Evolutionary conservation across 2,329 filamentous ascomycete species (phyloP).

Genomic region (Fusarium sp.): DNA sequence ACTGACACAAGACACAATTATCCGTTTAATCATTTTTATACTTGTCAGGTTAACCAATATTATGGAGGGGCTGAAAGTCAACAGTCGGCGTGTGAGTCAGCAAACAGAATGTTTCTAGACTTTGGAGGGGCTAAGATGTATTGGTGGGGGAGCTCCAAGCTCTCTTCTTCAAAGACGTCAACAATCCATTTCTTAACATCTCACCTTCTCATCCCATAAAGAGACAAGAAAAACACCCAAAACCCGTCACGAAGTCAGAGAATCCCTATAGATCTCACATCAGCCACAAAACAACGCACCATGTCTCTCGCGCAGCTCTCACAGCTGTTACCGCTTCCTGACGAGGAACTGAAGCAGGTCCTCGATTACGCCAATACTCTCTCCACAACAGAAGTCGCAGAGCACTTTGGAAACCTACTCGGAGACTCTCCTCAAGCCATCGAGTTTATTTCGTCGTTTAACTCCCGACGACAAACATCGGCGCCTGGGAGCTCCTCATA

Average conservation of each 20-base stretch:
- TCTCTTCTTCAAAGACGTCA: constrained; percentile 35
- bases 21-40: background rate
- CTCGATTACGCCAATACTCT: constrained; percentile 84
- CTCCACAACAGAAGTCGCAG: constrained; percentile 79
- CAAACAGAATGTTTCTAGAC: background rate
- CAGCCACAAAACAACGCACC: background rate
- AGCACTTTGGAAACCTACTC: constrained; percentile 88
- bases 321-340: constrained; percentile 83
- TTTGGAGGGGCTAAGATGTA: constrained; percentile 29
- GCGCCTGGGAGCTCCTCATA: constrained; percentile 32
- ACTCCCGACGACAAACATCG: constrained; percentile 68
- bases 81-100: constrained; percentile 38
- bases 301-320: constrained; percentile 77
- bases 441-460: constrained; percentile 85
- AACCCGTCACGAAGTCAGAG: background rate
- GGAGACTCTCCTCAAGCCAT: constrained; percentile 83
- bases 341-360: constrained; percentile 85
- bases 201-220: background rate
- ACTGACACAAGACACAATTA: background rate
- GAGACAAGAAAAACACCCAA: background rate
- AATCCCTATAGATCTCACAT: accelerated
- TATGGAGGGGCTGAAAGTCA: background rate
- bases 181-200: background rate
- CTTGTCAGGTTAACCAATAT: background rate
- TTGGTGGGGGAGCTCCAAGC: constrained; percentile 38